These are phyloP conservation scores for Globisporangium apiculatum DNA, from an alignment of 352 stramenopile species.

Conservation along the genomic window DNA sequence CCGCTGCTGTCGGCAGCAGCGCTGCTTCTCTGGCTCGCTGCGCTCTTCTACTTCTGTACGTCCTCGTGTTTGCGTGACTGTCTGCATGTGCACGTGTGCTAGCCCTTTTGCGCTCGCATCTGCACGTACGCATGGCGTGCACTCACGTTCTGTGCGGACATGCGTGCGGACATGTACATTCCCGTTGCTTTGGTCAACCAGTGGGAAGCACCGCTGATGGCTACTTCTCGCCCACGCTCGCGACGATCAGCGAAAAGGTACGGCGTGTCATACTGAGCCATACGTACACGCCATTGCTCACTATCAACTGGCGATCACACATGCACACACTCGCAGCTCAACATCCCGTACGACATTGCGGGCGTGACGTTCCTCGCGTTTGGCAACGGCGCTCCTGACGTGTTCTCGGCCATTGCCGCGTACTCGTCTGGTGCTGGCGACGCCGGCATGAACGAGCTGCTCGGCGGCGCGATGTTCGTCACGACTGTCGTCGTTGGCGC, in stretches of 20 bases:
- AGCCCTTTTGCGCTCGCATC: background rate
- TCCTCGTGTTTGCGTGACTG: conserved; percentile 5
- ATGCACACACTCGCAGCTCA: conserved; percentile 25
- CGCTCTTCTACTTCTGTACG: conserved; percentile 82
- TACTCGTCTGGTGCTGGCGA: conserved; percentile 67
- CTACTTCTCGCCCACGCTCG: conserved; percentile 96
- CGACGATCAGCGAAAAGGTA: conserved; percentile 92
- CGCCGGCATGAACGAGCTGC: conserved; percentile 89
- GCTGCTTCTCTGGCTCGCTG: conserved; percentile 59
- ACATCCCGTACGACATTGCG: conserved; percentile 89
- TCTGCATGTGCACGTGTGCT: background rate
- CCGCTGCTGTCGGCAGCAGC: conserved; percentile 43
- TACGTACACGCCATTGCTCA: background rate
- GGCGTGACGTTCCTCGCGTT: conserved; percentile 97
- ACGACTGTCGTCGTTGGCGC: conserved; percentile 89
- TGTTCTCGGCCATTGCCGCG: conserved; percentile 90
- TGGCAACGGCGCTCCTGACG: conserved; percentile 96
- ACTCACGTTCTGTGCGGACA: background rate
- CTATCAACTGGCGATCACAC: background rate
- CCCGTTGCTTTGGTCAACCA: conserved; percentile 21
- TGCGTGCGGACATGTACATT: conserved; percentile 5
- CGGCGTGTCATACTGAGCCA: background rate
- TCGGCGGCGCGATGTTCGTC: conserved; percentile 95
- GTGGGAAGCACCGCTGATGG: conserved; percentile 96
- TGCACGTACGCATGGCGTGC: background rate